phyloP scores from a whole-genome alignment of 371 early-diverging fungal species.

The Quaeritorhiza haematococci region DNA sequence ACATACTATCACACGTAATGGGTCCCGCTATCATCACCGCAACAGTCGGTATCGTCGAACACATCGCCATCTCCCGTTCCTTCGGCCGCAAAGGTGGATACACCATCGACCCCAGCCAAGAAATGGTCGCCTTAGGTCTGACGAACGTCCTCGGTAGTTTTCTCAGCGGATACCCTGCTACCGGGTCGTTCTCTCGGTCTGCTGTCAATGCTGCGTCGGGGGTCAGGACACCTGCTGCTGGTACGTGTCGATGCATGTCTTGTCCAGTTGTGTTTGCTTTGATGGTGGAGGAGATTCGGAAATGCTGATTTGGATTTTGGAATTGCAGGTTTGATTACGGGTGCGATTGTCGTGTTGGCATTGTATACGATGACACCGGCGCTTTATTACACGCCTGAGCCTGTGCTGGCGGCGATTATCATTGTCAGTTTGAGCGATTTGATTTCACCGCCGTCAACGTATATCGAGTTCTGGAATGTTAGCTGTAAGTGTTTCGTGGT shows the following conservation, averaged over 20 bases:
- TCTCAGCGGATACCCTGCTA: conserved; percentile 75
- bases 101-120: conserved; percentile 64
- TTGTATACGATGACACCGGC: conserved; percentile 73
- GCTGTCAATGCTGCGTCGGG: conserved; percentile 71
- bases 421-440: conserved; percentile 61
- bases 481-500: too few relatives aligned
- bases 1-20: conserved; percentile 47
- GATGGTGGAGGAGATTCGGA: too few relatives aligned
- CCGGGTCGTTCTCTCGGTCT: conserved; percentile 82
- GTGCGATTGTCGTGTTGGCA: conserved; percentile 63
- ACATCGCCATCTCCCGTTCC: conserved; percentile 76
- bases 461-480: background rate
- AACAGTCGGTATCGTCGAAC: conserved; percentile 77
- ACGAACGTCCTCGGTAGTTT: conserved; percentile 74
- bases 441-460: conserved; percentile 40
- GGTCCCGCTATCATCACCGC: conserved; percentile 31
- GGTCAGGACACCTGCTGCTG: conserved; percentile 71
- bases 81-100: conserved; percentile 65
- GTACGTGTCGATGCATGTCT: too few relatives aligned
- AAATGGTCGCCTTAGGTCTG: conserved; percentile 73
- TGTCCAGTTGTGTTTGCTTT: too few relatives aligned
- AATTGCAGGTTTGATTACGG: conserved; percentile 73
- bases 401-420: conserved; percentile 73
- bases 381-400: conserved; percentile 75
- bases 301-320: too few relatives aligned